phyloP scores from a whole-genome alignment of 2,329 filamentous ascomycete genomes.

The Verticillium tricorpus region DNA sequence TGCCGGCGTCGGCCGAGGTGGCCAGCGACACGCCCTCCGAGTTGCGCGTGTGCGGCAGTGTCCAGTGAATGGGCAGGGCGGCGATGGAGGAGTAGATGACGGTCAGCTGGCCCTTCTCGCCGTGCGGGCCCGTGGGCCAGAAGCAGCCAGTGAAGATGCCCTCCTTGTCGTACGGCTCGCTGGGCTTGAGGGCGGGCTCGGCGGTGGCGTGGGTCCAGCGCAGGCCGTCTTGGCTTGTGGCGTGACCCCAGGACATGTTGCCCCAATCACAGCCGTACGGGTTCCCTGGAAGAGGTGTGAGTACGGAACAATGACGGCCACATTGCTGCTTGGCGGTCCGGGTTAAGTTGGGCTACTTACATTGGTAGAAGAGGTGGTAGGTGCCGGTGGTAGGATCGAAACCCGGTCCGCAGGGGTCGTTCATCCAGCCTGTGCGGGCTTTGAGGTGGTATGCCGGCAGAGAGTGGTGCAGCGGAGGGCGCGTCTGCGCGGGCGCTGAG shows the following conservation, averaged over 20 bases:
- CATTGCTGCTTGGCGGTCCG: conserved; percentile 26
- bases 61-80: conserved; percentile 30
- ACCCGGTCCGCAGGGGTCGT: conserved; percentile 45
- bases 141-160: conserved; percentile 49
- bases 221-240: conserved; percentile 33
- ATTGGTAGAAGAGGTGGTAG: conserved; percentile 52
- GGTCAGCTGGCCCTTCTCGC: conserved; percentile 27
- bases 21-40: conserved; percentile 37
- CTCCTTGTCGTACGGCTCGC: conserved; percentile 40
- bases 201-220: conserved; percentile 35
- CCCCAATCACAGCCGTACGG: conserved; percentile 31
- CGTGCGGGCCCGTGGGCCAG: conserved; percentile 41
- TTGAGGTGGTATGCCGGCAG: conserved; percentile 13
- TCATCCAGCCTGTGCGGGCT: conserved; percentile 22
- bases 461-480: not conserved
- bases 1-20: conserved; percentile 29
- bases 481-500: not conserved
- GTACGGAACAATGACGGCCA: not conserved
- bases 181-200: conserved; percentile 27
- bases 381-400: conserved; percentile 40
- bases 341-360: conserved; percentile 19
- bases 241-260: conserved; percentile 44
- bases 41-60: conserved; percentile 31
- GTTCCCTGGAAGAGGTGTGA: conserved; percentile 21
- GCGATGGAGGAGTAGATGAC: conserved; percentile 29